phyloP scores from a whole-genome alignment of 192 early-diverging fungal species.

The Spinellus fusiger region DNA sequence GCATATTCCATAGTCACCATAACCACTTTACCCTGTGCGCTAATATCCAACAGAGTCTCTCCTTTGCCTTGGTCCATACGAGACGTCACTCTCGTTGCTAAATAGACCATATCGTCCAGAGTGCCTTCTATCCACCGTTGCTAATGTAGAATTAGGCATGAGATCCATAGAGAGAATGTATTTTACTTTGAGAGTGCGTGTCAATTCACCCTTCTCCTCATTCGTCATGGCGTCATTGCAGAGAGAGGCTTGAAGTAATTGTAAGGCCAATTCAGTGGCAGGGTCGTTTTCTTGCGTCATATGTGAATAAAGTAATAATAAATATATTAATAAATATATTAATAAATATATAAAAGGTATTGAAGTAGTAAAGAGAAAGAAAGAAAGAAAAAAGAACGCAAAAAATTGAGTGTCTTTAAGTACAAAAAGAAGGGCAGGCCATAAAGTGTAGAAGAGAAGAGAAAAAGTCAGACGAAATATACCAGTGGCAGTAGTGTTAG shows the following conservation, averaged over 20 bases:
- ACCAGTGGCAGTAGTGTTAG: too few species aligned
- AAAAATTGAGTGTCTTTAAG: too few species aligned
- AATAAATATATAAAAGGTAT: too few species aligned
- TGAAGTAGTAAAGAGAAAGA: too few species aligned
- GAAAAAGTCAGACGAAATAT: too few species aligned
- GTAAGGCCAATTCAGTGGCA: background rate
- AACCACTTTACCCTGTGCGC: conserved; percentile 62
- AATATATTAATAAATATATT: too few species aligned
- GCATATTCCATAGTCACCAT: background rate
- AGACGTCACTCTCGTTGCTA: conserved; percentile 32
- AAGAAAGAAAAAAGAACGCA: too few species aligned
- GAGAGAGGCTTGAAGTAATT: background rate
- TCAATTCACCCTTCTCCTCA: background rate
- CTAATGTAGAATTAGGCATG: conserved; percentile 5
- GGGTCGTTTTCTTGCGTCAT: background rate
- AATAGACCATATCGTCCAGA: conserved; percentile 38
- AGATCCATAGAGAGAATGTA: background rate
- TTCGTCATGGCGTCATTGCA: background rate
- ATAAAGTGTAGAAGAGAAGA: too few species aligned
- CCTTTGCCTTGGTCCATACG: conserved; percentile 58
- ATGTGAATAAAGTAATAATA: too few species aligned
- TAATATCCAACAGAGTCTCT: conserved; percentile 74
- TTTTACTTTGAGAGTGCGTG: background rate
- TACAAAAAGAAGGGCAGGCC: too few species aligned
- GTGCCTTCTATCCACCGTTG: conserved; percentile 42